Evolutionary conservation across 192 early-diverging fungal species (phyloP).

Genomic region (Entomortierella chlamydospora): DNA sequence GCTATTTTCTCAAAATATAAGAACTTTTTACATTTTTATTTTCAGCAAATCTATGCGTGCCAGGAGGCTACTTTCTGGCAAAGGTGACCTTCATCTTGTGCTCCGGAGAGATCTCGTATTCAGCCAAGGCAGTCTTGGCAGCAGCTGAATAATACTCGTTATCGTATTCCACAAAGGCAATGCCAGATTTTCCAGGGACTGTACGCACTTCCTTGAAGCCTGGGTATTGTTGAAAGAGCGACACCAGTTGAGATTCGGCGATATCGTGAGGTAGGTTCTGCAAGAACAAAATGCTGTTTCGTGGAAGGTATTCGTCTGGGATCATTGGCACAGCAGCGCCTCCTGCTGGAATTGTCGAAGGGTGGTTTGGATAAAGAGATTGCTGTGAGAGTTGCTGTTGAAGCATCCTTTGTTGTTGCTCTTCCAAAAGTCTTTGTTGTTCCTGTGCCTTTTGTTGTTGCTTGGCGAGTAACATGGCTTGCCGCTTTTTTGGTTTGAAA

Average conservation of each 20-base stretch:
- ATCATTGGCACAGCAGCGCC: conserved; percentile 53
- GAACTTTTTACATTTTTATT: too few relatives aligned
- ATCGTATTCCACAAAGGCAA: conserved; percentile 98
- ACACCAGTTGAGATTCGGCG: conserved; percentile 68
- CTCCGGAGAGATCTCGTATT: conserved; percentile 71
- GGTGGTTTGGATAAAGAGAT: conserved; percentile 6
- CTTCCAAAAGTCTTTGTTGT: conserved; percentile 32
- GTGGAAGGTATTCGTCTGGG: conserved; percentile 81
- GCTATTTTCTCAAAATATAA: background rate
- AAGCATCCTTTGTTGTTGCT: conserved; percentile 28
- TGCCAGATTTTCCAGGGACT: conserved; percentile 89
- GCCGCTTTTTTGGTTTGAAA: conserved; percentile 38
- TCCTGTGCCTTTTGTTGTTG: conserved; percentile 33
- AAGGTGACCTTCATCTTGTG: conserved; percentile 87
- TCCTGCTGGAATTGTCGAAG: conserved; percentile 4
- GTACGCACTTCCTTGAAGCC: conserved; percentile 97
- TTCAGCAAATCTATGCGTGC: too few relatives aligned
- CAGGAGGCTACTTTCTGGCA: conserved; percentile 77
- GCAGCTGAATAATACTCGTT: conserved; percentile 83
- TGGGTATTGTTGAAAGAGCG: conserved; percentile 84
- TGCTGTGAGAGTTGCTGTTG: conserved; percentile 31
- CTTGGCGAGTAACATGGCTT: conserved; percentile 32
- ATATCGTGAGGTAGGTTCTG: conserved; percentile 85
- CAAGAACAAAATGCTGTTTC: conserved; percentile 96
- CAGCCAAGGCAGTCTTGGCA: conserved; percentile 80